Evolutionary conservation across 2,329 filamentous ascomycete species (phyloP).

Genomic region (Colletotrichum sidae): DNA sequence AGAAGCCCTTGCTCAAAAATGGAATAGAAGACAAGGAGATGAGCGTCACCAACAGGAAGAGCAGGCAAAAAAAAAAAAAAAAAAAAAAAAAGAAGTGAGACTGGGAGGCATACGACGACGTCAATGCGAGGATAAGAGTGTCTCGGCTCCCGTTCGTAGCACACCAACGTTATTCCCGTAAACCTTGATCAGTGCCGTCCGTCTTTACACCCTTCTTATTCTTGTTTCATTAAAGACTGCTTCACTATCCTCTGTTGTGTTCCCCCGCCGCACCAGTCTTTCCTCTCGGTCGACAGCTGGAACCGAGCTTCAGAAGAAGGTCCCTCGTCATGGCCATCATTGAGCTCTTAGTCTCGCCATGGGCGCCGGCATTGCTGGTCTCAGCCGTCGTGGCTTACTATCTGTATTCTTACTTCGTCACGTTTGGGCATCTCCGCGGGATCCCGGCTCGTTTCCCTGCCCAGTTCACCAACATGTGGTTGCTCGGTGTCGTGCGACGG

Average conservation of each 20-base stretch:
- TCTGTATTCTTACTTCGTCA: conserved; percentile 70
- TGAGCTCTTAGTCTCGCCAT: conserved; percentile 31
- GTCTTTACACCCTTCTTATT: too few relatives aligned
- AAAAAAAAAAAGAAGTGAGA: neutral
- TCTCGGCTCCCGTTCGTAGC: conserved; percentile 8
- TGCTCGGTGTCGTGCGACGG: conserved; percentile 73
- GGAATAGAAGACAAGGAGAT: conserved; percentile 6
- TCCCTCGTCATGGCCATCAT: conserved; percentile 26
- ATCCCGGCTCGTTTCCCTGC: conserved; percentile 74
- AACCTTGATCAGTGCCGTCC: neutral
- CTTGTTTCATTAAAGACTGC: neutral
- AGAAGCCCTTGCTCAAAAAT: conserved; percentile 21
- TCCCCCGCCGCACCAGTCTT: too few relatives aligned
- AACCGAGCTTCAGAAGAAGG: neutral
- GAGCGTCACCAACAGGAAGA: neutral
- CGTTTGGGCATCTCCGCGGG: conserved; percentile 59
- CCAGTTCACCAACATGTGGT: conserved; percentile 83
- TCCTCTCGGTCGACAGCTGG: too few relatives aligned
- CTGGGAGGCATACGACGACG: neutral
- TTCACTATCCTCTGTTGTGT: neutral
- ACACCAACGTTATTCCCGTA: conserved; percentile 6
- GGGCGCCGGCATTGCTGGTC: conserved; percentile 27
- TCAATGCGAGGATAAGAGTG: conserved; percentile 3
- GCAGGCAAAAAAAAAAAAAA: conserved; percentile 10
- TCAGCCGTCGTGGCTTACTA: conserved; percentile 28